Base-by-base conservation (phyloP, 1,284 basidiomycete species). In the Pisolithus thermaeus region DNA sequence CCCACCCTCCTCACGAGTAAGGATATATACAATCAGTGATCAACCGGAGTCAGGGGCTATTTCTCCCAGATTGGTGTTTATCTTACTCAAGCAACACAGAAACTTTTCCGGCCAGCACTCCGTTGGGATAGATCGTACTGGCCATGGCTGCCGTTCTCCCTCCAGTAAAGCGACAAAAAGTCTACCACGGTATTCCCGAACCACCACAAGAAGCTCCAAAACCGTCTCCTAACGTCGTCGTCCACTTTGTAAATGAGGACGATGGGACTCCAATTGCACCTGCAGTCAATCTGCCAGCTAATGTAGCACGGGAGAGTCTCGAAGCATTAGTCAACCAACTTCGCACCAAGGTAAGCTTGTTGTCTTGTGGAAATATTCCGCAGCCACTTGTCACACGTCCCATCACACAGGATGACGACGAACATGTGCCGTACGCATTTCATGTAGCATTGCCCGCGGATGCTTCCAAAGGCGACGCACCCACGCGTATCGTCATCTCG, bases 171-270 rank as follows among this genome's bases (percentile, higher is more conserved):
- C 77, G 91, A 57, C 79, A 85, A 64, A 92, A 92, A 66, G 76
- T 87, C 22, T 86, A 88, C 64, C 85, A 92, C 61, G 84, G 87
- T 9, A 67, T 84, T 1, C 77, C 81, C 53, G 79, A 82, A 56
- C 86, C 86, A 46, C 78, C 74, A 41, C 77, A 78, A 52, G 80
- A 81, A 55, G 67, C 72, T 3, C 70, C 71, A n/a, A 70, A 75
- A 52, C 78, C 82, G 6, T 77, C 79, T 2, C 78, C 80, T 1
- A 87, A 85, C 56, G 72, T 97, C 54, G 80, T 96, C 16, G 92
- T 96, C 20, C 92, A 96, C 66, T 96, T 97, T 67, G 85, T 92
- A 39, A 87, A 87, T 14, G 90, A 93, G 56, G 87, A 93, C 53
- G 88, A 92, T 68, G 90, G 87, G 0, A 72, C 76, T 54, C 73